Evolutionary conservation across 192 early-diverging fungal species (phyloP).

Genomic region (Coemansia sp.): DNA sequence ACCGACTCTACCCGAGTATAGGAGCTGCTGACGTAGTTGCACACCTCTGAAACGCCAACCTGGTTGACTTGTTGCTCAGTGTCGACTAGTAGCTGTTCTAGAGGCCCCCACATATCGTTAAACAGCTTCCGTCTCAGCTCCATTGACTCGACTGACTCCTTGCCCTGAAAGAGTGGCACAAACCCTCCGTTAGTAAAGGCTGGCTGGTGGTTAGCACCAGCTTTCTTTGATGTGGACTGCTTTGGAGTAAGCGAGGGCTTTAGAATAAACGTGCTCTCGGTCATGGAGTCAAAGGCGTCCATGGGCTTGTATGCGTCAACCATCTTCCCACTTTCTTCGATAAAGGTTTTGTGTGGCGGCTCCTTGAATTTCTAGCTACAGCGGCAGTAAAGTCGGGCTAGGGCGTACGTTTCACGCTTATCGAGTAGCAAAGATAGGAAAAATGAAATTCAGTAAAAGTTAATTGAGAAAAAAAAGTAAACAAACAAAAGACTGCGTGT

Average conservation of each 20-base stretch:
- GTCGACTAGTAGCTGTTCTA: slow-evolving; percentile 38
- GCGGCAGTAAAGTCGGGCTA: no score
- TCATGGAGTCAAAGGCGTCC: slow-evolving; percentile 53
- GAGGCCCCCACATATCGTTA: slow-evolving; percentile 55
- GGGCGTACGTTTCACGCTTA: no score
- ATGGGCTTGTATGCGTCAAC: slow-evolving; percentile 36
- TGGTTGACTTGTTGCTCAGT: slow-evolving; percentile 59
- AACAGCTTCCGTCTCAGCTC: slow-evolving; percentile 54
- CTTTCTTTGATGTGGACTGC: slow-evolving; percentile 1
- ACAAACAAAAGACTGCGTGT: neutral
- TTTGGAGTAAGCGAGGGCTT: slow-evolving; percentile 19
- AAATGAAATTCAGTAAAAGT: neutral
- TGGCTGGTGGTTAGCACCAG: slow-evolving; percentile 2
- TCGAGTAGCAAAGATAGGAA: neutral
- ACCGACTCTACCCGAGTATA: slow-evolving; percentile 42
- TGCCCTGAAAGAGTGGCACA: slow-evolving; percentile 59
- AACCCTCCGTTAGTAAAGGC: slow-evolving; percentile 54
- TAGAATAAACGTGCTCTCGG: slow-evolving; percentile 54
- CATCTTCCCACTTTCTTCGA: slow-evolving; percentile 13
- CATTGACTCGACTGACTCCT: slow-evolving; percentile 57
- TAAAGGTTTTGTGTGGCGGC: no score
- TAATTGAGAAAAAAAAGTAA: neutral
- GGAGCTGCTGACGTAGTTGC: slow-evolving; percentile 60
- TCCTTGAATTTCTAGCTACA: no score
- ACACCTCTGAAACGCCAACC: slow-evolving; percentile 56